Percentiles rank a stretch among this genome's conserved stretches.
These are phyloP conservation scores for Diplogelasinospora grovesii DNA, from an alignment of 495 filamentous ascomycete genomes.

Conservation along the genomic window DNA sequence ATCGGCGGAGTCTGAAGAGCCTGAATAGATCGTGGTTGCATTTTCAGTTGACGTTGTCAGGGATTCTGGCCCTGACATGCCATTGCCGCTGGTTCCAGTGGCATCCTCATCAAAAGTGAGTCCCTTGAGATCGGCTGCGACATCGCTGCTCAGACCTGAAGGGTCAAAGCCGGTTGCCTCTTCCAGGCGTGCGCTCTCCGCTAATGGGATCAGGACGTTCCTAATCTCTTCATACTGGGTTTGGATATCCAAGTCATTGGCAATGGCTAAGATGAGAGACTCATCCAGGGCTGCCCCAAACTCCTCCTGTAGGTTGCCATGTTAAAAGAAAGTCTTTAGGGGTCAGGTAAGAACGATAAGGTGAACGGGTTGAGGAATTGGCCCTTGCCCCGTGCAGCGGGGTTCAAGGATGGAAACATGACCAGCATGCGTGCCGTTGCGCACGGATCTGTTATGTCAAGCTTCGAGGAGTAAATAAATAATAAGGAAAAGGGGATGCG, in stretches of 20 bases:
- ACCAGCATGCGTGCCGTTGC: neutral
- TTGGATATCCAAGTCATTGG: conserved; percentile 48
- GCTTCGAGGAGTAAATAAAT: too few relatives aligned
- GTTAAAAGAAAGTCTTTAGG: neutral
- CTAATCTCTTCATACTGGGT: conserved; percentile 62
- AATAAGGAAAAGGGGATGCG: neutral
- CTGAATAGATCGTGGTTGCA: conserved; percentile 25
- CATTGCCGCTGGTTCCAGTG: conserved; percentile 13
- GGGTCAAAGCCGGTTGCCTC: conserved; percentile 71
- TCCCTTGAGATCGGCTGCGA: conserved; percentile 12
- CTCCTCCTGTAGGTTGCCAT: conserved; percentile 16
- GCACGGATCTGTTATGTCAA: too few relatives aligned
- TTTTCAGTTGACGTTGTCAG: conserved; percentile 12
- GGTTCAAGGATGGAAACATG: too few relatives aligned
- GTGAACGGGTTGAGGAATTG: conserved; percentile 6
- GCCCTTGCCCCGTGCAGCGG: too few relatives aligned
- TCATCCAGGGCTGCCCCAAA: conserved; percentile 24
- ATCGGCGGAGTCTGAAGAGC: conserved; percentile 17
- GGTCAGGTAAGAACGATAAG: neutral
- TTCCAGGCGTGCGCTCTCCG: conserved; percentile 53
- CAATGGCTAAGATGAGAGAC: conserved; percentile 24
- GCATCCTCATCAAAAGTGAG: conserved; percentile 10
- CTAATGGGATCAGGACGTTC: conserved; percentile 50
- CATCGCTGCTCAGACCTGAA: conserved; percentile 52
- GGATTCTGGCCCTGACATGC: conserved; percentile 5